Base-by-base conservation (phyloP, 257 asterid genomes). In the Ballota nigra region DNA sequence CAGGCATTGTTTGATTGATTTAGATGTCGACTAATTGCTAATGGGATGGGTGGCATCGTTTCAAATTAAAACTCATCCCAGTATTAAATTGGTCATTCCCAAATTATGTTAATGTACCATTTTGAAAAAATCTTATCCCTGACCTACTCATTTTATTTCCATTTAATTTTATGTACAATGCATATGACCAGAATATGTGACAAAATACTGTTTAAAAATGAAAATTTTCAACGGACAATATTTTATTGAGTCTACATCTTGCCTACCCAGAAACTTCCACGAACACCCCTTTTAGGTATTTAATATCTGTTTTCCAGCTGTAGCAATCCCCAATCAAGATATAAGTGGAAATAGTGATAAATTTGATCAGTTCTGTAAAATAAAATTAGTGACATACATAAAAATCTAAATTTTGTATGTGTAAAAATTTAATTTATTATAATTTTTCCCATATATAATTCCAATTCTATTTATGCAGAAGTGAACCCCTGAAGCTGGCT, bases 401-500 rank as follows among this genome's bases (percentile, higher is more conserved):
- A 29, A 29, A 29, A 29, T 29, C n/a, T n/a, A n/a, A n/a, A n/a
- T n/a, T n/a, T n/a, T n/a, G n/a, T n/a, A n/a, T n/a, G n/a, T n/a
- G n/a, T n/a, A n/a, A n/a, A n/a, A n/a, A n/a, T n/a, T n/a, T n/a
- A n/a, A n/a, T n/a, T n/a, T n/a, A n/a, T n/a, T n/a, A n/a, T n/a
- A n/a, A n/a, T n/a, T n/a, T 33, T 33, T 33, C 9, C 38, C 9
- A 33, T 33, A 33, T 33, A 33, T 33, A 33, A 33, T 33, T 33
- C 38, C 9, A 31, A 31, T 31, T 31, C 36, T 6, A 13, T 24
- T 2, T 29, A 18, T 41, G 63, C 64, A 79, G 82, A 59, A 53
- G 9, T 71, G 43, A 13, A 51, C 26, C 12, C 13, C 24, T 16
- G 24, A 51, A 52, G 28, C 28, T 26, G 51, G 18, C 51, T 10